Base-by-base conservation (phyloP, 805 yeast species). In the Candida ponderosae region DNA sequence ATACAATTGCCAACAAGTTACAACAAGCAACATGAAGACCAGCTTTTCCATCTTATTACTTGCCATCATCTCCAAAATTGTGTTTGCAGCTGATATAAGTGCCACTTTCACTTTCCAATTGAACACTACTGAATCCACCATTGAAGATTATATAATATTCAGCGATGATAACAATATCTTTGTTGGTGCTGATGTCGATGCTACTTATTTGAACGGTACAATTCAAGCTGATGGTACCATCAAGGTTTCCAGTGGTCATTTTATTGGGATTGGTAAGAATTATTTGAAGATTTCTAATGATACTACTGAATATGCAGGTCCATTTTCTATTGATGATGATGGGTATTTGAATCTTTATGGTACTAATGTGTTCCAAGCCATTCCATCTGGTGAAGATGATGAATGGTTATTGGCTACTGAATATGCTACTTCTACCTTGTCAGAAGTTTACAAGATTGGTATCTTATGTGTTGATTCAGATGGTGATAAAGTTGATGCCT, bases 281-380 rank as follows among this genome's bases (percentile, higher is more conserved):
- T 38, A 30, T 21, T 19, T 35, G 9, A 35, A 24, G 16, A 13
- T 26, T n/a, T n/a, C 35, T 13, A 35, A 18, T 18, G 28, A 32
- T 15, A 6, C 24, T 10, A 30, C 36, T 20, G 26, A 23, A 15
- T 29, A 27, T 13, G 41, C 39, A 3, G 9, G 29, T 9, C 41
- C 41, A 9, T 39, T 39, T 23, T 15, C 38, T 3, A 26, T 39
- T 11, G 13, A 30, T 13, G 19, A 29, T 4, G 33, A 35, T 7
- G 41, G 41, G 17, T 23, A 29, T 9, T 29, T 39, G n/a, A 24
- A n/a, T 9, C 28, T 39, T 4, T 35, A 35, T 18, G 36, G 33
- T 4, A 16, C 10, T 4, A 29, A 35, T 10, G 34, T 32, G 13
- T 39, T 39, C 26, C 29, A 32, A 18, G 39, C 34, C 7, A 33